Base-by-base conservation (phyloP, 2,329 filamentous ascomycete genomes). In the Sarocladium kiliense region DNA sequence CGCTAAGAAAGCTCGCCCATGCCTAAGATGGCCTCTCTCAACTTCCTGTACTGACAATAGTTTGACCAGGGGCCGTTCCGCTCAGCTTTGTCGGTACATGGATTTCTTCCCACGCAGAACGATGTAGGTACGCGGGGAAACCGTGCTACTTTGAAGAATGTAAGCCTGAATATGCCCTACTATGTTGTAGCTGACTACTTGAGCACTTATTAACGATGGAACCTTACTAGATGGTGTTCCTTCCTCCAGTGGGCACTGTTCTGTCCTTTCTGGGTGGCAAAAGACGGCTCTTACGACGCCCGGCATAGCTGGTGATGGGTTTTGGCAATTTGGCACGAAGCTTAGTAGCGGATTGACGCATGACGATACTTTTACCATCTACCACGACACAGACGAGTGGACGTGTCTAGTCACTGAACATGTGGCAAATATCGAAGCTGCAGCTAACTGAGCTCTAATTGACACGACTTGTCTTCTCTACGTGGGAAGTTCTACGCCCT, bases 201-300 rank as follows among this genome's bases (percentile, higher is more conserved):
- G 58, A 63, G 37, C 62, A 65, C 55, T 66, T 63, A 57, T 59
- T 50, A 11, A 47, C 44, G 44, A 3, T n/a, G 21, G 14, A 27
- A 7, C 9, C 39, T 3, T 14, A n/a, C 27, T 47, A 47, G 44
- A 47, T n/a, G 44, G 44, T 9, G 27, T 47, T 11, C 44, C 44
- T n/a, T 47, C 44, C 68, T 70, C 60, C 86, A 86, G 55, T 69
- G 71, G 62, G 78, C 85, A 47, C 16, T 47, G 44, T n/a, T 47
- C 44, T 27, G 25, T 47, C 44, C 44, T 47, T 16, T 47, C 44
- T n/a, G 23, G n/a, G 60, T 80, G 71, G 60, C 59, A 74, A 55
- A 55, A 63, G 34, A 64, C 66, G 3, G 66, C 70, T 6, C 59
- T 68, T 10, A 61, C 61, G 7, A 60, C 65, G 2, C 55, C 55